phyloP scores from a whole-genome alignment of 2,329 filamentous ascomycete genomes.

The Orbilia ellipsospora region DNA sequence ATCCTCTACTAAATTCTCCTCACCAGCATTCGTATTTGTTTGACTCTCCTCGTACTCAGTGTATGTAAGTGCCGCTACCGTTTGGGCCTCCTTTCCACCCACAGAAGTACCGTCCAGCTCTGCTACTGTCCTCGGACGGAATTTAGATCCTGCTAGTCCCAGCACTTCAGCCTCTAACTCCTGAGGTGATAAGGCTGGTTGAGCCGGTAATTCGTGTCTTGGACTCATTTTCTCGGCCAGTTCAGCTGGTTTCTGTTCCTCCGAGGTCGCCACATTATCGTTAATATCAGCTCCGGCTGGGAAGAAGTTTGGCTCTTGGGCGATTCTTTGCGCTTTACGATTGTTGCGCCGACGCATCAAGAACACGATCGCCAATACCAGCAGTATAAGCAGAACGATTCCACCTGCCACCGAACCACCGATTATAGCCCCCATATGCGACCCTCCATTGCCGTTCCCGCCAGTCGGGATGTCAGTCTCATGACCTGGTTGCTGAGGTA shows the following conservation, averaged over 20 bases:
- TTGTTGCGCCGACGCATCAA: neutral
- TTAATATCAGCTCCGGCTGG: constrained; percentile 13
- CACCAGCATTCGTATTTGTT: too few relatives aligned
- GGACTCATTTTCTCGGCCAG: constrained; percentile 8
- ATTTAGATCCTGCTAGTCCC: neutral
- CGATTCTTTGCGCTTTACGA: constrained; percentile 16
- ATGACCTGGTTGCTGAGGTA: neutral
- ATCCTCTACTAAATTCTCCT: too few relatives aligned
- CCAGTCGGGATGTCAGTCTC: too few relatives aligned
- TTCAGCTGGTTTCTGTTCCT: constrained; percentile 14
- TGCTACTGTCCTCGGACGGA: neutral
- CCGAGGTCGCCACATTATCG: constrained; percentile 4
- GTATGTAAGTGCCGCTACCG: too few relatives aligned
- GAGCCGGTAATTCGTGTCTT: constrained; percentile 10
- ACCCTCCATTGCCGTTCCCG: neutral
- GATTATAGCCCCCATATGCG: constrained; percentile 13
- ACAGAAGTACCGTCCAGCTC: constrained; percentile 16
- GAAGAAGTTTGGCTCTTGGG: constrained; percentile 10
- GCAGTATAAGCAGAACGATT: neutral
- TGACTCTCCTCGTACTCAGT: too few relatives aligned
- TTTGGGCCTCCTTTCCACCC: neutral
- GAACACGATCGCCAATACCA: constrained; percentile 1
- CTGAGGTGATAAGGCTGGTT: constrained; percentile 3
- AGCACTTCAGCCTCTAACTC: constrained; percentile 27
- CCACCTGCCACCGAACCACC: constrained; percentile 22